Evolutionary conservation across 2,329 filamentous ascomycete genomes (phyloP).

Genomic region (Xylariaceae sp.): DNA sequence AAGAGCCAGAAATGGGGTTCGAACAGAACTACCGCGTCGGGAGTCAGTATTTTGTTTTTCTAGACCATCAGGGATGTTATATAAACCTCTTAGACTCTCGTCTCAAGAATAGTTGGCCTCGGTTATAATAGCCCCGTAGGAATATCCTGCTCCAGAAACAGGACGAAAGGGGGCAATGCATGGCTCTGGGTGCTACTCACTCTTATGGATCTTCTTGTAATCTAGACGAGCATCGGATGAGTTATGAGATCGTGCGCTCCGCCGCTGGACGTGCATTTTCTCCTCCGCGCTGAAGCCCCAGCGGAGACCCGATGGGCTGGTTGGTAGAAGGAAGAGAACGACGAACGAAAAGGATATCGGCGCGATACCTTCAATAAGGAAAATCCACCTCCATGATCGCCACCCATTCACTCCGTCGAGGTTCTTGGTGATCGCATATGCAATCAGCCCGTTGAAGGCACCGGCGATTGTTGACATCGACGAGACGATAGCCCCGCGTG

Average conservation of each 20-base stretch:
- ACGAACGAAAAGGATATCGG: conserved; percentile 28
- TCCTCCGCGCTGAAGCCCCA: conserved; percentile 27
- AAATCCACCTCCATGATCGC: conserved; percentile 32
- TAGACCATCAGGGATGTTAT: no score
- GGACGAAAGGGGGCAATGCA: no score
- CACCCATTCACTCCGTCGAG: conserved; percentile 29
- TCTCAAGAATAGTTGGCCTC: no score
- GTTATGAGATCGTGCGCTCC: conserved; percentile 28
- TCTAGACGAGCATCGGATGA: conserved; percentile 16
- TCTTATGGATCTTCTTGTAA: conserved; percentile 19
- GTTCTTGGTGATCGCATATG: conserved; percentile 23
- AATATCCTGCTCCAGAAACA: no score
- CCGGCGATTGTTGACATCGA: conserved; percentile 28
- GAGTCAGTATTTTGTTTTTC: no score
- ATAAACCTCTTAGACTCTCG: no score
- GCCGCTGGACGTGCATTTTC: conserved; percentile 23
- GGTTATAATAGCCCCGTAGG: no score
- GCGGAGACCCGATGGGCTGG: conserved; percentile 16
- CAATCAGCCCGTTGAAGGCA: conserved; percentile 32
- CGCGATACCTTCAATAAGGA: conserved; percentile 29
- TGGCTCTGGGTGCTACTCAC: no score
- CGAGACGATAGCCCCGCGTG: conserved; percentile 29
- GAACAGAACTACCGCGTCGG: no score
- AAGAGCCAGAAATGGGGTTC: conserved; percentile 33
- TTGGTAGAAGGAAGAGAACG: conserved; percentile 24